phyloP scores from a whole-genome alignment of 306 rosid genomes.

The Rosa persica region DNA sequence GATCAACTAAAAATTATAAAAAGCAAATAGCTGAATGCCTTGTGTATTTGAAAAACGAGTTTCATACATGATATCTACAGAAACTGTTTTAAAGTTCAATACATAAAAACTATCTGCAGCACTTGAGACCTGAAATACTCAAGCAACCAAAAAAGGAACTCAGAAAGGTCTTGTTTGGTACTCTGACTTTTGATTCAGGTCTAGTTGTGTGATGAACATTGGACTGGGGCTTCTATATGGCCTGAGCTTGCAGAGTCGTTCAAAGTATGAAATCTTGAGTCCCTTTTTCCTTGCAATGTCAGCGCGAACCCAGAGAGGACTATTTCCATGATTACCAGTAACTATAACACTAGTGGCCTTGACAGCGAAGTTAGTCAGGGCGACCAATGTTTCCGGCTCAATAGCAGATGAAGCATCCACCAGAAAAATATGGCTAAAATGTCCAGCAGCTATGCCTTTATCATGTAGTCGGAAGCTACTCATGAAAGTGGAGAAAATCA shows the following conservation, averaged over 20 bases:
- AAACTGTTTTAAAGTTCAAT: no score
- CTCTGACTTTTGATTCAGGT: neutral
- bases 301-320: conserved; percentile 18
- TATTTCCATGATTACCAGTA: conserved; percentile 20
- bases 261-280: conserved; percentile 27
- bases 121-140: no score
- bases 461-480: conserved; percentile 33
- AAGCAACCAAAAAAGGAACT: neutral
- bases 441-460: conserved; percentile 31
- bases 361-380: conserved; percentile 27
- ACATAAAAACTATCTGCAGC: no score
- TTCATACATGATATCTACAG: no score
- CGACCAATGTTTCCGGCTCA: conserved; percentile 35
- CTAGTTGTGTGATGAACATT: neutral
- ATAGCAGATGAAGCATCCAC: conserved; percentile 39
- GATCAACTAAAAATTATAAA: no score
- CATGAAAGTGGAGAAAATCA: conserved; percentile 37
- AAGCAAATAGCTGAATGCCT: no score
- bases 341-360: conserved; percentile 29
- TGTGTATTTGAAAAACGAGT: no score
- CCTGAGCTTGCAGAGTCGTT: conserved; percentile 19
- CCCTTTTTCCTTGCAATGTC: conserved; percentile 29
- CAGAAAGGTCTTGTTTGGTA: neutral
- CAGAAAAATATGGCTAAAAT: conserved; percentile 34
- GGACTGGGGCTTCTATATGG: neutral